Evolutionary conservation across 2,329 filamentous ascomycete species (phyloP), one percentile per base, ranked within the genome.

Genomic region (Paecilomyces sp.): DNA sequence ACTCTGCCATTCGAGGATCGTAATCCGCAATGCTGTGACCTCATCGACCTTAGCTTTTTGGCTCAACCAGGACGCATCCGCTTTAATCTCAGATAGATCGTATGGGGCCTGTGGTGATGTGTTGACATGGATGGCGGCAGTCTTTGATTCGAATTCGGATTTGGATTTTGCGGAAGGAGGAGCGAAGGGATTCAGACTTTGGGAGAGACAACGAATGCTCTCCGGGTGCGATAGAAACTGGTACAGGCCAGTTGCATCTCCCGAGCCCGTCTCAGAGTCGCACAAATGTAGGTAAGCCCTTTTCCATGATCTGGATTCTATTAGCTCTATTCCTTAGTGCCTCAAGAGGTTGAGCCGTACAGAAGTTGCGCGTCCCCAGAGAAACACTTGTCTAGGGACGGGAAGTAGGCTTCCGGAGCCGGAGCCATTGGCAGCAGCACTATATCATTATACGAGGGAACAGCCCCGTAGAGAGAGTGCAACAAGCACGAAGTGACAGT

Each of bases 1-100:
- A 64, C 84, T 85, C 76, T 97, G 93, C 81, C 89, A 90, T 80
- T 97, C 94, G 54, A 94, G 77, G 6, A 95, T 79, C 2, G 88
- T 88, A 52, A 96, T 81, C 61, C 94, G 85, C 68, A 99, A 80
- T 28, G 93, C 92, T 12, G 88, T 85, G 52, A 94, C 80, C 72
- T 97, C 87, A 73, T 94, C 91, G 64, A 97, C 85, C 53, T 85
- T 82, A 56, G 87, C 85, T 69, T 88, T 85, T 67, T 88, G 85
- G 74, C 91, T 92, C 63, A 99, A 79, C 92, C 92, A 97, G 65
- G 89, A 73, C 34, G 91, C 85, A 78, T 97, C 92, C 54, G 85
- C 84, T 77, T 96, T 96, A 72, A 97, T 85, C 69, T 88, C 80
- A 47, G 89, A 86, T 65, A 96, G 80, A 69, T 92, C 85, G 71